Conservation (phyloP, 2,329 filamentous ascomycete genomes). For the Gremmenia infestans region DNA sequence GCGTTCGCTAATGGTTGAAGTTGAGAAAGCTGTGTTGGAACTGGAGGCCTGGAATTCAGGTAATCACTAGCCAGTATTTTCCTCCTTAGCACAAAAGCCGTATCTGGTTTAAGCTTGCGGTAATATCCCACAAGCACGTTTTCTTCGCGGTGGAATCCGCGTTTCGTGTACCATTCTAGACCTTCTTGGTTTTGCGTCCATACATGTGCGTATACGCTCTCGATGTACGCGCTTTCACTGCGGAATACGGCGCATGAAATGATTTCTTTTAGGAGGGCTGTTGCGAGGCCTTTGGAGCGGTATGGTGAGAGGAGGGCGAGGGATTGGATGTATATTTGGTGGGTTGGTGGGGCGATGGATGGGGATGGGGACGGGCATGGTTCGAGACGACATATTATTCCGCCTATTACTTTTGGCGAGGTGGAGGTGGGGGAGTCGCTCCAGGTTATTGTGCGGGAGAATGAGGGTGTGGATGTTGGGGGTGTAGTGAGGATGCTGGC, state of each 20-base stretch:
- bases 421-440: conserved; percentile 36
- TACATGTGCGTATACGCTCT: conserved; percentile 57
- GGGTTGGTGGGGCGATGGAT: conserved; percentile 15
- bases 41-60: conserved; percentile 3
- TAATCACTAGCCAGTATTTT: conserved; percentile 30
- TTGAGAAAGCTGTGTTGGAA: not conserved
- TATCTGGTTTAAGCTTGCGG: conserved; percentile 54
- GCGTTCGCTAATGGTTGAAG: conserved; percentile 23
- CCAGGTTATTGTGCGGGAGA: conserved; percentile 58
- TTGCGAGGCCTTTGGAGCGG: conserved; percentile 53
- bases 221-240: conserved; percentile 30
- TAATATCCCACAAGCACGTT: conserved; percentile 52
- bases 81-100: conserved; percentile 55
- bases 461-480: conserved; percentile 42
- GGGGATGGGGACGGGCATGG: conserved; percentile 30
- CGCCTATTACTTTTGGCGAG: conserved; percentile 51
- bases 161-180: conserved; percentile 55
- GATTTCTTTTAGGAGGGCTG: conserved; percentile 44
- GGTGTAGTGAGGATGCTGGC: conserved; percentile 45
- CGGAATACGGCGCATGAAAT: conserved; percentile 24
- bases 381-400: conserved; percentile 57
- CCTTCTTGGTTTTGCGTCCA: conserved; percentile 64
- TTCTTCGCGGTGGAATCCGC: conserved; percentile 49
- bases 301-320: conserved; percentile 60
- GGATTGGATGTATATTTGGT: conserved; percentile 60